Evolutionary conservation across 2,329 filamentous ascomycete species (phyloP), one percentile per base, ranked within the genome.

Genomic region (Alternaria panax): DNA sequence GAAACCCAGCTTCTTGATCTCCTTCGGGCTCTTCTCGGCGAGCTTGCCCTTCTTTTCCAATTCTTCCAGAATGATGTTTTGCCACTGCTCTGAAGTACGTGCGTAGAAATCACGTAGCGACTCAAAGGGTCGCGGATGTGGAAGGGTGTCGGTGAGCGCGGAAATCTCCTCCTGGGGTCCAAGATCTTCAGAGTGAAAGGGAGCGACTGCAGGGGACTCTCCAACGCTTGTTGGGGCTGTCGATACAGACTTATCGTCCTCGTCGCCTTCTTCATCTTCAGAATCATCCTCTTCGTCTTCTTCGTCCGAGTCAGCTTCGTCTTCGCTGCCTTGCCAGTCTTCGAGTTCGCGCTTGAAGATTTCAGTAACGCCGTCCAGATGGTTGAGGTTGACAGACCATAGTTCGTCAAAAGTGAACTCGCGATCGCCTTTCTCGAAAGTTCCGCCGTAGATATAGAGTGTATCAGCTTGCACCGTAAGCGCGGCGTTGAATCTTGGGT

Each of bases 361-460:
- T 79, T 97, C 91, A 75, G 93, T 94, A 65, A 95, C 94, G 4
- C 95, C 95, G 68, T 98, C 93, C 61, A 99, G 84, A 78, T 97
- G 97, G 60, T 90, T 93, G n/a, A 99, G 83, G 72, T 99, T 93
- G 60, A 98, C 88, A 2, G 92, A 90, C 79, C 96, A 96, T 78
- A 99, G 84, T 71, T 99, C 95, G 69, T 97, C 93, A 78, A 98
- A 97, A 0, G 93, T 98, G 72, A 91, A 97, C 78, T 99, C 95
- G 22, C 92, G 87, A 71, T 99, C 95, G 18, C 92, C 94, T 75
- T 96, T 95, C 75, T 99, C 95, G 71, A 91, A 97, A 0, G 94
- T 99, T 18, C 95, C 95, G 28, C 95, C 93, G 72, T 96, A 98
- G 54, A 98, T 92, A 79, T 94, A 99, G 1, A 98, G 84, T 8